Evolutionary conservation across 148 eudicot genomes (phyloP).

Genomic region (Tetragonia tetragonoides): DNA sequence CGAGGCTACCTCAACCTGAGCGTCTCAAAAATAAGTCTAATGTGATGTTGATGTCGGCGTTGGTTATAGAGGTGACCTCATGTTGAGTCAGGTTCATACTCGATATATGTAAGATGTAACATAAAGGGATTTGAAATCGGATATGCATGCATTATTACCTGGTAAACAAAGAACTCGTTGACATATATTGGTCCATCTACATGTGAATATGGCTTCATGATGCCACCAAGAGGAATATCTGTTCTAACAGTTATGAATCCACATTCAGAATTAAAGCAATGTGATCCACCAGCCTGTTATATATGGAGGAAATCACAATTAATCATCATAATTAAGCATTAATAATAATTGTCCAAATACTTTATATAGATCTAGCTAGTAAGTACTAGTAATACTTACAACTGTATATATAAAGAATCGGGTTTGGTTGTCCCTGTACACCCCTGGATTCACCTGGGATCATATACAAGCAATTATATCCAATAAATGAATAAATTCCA

Average conservation of each 20-base stretch:
- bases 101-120: background rate
- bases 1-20: too few relatives aligned
- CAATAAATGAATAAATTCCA: background rate
- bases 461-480: background rate
- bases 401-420: constrained; percentile 24
- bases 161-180: constrained; percentile 11
- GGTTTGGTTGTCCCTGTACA: constrained; percentile 21
- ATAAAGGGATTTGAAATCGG: background rate
- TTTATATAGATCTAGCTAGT: background rate
- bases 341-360: too few relatives aligned
- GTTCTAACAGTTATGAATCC: constrained; percentile 13
- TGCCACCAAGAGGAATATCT: constrained; percentile 22
- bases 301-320: background rate
- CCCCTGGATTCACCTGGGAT: constrained; percentile 25
- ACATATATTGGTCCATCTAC: constrained; percentile 7
- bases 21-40: too few relatives aligned
- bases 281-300: constrained; percentile 17
- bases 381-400: constrained; percentile 16
- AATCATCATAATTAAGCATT: background rate
- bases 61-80: too few relatives aligned
- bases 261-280: constrained; percentile 10
- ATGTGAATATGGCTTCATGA: background rate
- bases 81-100: too few relatives aligned
- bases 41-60: too few relatives aligned
- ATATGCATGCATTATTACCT: constrained; percentile 4